Evolutionary conservation across 192 early-diverging fungal species (phyloP).

Genomic region (Blastocladiella britannica): DNA sequence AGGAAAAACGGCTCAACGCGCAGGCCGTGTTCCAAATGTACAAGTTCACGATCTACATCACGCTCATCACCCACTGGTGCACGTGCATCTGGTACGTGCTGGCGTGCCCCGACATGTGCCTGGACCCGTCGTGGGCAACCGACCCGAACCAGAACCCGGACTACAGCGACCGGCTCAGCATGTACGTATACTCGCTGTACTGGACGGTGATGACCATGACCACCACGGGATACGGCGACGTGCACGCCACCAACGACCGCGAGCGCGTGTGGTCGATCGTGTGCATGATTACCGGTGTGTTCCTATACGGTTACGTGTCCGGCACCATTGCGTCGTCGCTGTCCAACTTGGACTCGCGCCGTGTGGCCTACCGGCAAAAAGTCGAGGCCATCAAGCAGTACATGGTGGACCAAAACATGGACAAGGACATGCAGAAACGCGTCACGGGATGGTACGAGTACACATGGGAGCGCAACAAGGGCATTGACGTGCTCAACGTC

Average conservation of each 20-base stretch:
- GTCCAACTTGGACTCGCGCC: slow-evolving; percentile 29
- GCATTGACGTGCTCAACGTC: slow-evolving; percentile 22
- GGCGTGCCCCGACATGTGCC: background rate
- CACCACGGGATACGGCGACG: slow-evolving; percentile 26
- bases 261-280: slow-evolving; percentile 21
- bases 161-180: background rate
- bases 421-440: slow-evolving; percentile 25
- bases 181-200: slow-evolving; percentile 18
- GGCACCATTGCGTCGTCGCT: slow-evolving; percentile 28
- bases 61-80: slow-evolving; percentile 1
- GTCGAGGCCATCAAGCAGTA: slow-evolving; percentile 27
- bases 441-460: slow-evolving; percentile 24
- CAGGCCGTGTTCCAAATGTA: slow-evolving; percentile 16
- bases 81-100: background rate
- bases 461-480: slow-evolving; percentile 30
- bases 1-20: slow-evolving; percentile 25
- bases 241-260: slow-evolving; percentile 18
- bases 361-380: slow-evolving; percentile 27
- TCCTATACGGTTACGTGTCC: slow-evolving; percentile 30
- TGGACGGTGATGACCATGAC: slow-evolving; percentile 32
- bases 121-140: background rate
- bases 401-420: slow-evolving; percentile 28
- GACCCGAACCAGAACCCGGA: background rate
- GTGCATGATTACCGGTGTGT: slow-evolving; percentile 17
- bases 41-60: slow-evolving; percentile 13